phyloP scores from a whole-genome alignment of 2,329 filamentous ascomycete species.

The Fusarium staphyleae region DNA sequence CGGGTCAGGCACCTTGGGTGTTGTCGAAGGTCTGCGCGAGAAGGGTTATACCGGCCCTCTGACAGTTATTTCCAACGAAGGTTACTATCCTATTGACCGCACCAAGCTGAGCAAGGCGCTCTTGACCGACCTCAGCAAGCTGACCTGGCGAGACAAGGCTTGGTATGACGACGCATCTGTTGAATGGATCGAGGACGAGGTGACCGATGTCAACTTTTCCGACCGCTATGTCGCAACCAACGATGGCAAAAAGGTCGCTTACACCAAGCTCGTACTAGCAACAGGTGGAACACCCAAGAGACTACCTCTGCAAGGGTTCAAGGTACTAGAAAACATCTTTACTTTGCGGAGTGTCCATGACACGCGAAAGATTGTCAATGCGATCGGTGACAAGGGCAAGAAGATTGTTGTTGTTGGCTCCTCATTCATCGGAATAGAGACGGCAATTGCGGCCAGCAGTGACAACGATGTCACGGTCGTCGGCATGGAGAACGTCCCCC shows the following conservation, averaged over 20 bases:
- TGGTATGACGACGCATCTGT: slow-evolving; percentile 75
- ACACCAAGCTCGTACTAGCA: slow-evolving; percentile 89
- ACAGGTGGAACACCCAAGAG: slow-evolving; percentile 81
- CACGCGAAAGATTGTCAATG: slow-evolving; percentile 76
- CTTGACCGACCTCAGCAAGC: slow-evolving; percentile 78
- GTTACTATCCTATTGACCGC: slow-evolving; percentile 87
- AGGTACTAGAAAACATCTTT: slow-evolving; percentile 87
- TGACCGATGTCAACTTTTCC: slow-evolving; percentile 78
- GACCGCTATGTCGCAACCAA: slow-evolving; percentile 77
- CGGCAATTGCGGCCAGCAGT: slow-evolving; percentile 82
- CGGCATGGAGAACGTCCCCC: slow-evolving; percentile 84
- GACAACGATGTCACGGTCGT: slow-evolving; percentile 86
- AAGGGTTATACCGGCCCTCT: slow-evolving; percentile 81
- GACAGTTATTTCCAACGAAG: slow-evolving; percentile 84
- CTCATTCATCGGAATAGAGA: slow-evolving; percentile 98
- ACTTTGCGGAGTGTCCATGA: slow-evolving; percentile 80
- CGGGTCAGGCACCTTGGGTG: slow-evolving; percentile 83
- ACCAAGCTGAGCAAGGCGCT: slow-evolving; percentile 96
- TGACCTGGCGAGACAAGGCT: slow-evolving; percentile 76
- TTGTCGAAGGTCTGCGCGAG: slow-evolving; percentile 82
- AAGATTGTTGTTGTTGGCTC: slow-evolving; percentile 92
- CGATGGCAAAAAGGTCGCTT: slow-evolving; percentile 72
- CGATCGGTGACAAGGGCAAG: slow-evolving; percentile 83
- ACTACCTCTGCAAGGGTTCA: slow-evolving; percentile 85
- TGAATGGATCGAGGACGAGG: slow-evolving; percentile 67